Base-by-base conservation (phyloP, 78 protist species). In the Protostelium mycophagum region DNA sequence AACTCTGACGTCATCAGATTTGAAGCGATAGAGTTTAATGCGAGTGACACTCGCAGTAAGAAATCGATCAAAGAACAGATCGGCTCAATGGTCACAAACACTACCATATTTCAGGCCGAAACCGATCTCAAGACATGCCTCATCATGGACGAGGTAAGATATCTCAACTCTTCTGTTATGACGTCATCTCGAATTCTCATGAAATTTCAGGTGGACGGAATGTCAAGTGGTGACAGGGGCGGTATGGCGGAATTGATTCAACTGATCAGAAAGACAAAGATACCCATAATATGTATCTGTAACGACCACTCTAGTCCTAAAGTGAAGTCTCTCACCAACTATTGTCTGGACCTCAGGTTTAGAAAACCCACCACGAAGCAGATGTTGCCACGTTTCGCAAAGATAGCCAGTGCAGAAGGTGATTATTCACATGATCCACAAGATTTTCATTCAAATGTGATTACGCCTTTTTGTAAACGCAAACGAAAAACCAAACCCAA, bases 271-370 rank as follows among this genome's bases (percentile, higher is more conserved):
- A 84, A 37, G n/a, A 85, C 96, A 23, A 90, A 90, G 63, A 88
- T 98, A 9, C 99, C 99, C 29, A 93, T 99, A 86, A 95, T 98
- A 83, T 98, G 99, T 94, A 96, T 98, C 63, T 97, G 99, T 91
- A 99, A 99, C 93, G 99, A 99, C 88, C 83, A 85, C 63, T 35
- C 87, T 28, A 36, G 35, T 31, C 38, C n/a, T 23, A 97, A 97
- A 87, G 28, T 98, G 34, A 35, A 84, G 1, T 38, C 98, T 1
- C 94, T 98, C 34, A 86, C 39, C 35, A 92, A 94, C 38, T 35
- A 97, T 92, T 93, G 97, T 84, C 0, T 91, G 35, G 98, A 97
- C 84, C 85, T 99, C 1, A 63, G 83, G 63, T 97, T 98, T 83
- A 51, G 83, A 5, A 85, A 90, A 31, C 94, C 96, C 35, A n/a